These are phyloP conservation scores for Kazachstania sp. DNA, from an alignment of 1,139 yeast species.

Conservation along the genomic window DNA sequence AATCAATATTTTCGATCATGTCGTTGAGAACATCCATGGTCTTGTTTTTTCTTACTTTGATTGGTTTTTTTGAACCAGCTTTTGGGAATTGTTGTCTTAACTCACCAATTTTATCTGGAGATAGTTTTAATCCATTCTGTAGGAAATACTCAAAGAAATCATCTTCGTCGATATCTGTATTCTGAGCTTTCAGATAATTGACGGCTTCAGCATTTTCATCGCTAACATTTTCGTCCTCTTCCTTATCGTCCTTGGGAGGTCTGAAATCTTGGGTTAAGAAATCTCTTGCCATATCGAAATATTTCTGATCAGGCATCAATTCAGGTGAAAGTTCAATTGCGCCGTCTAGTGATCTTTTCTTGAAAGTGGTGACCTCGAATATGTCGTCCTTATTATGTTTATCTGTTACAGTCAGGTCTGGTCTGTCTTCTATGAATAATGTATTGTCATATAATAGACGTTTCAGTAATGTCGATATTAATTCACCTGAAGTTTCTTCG, in stretches of 20 bases:
- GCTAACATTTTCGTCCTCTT: background rate
- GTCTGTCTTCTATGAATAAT: background rate
- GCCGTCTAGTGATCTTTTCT: conserved; percentile 5
- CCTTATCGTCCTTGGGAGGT: no score
- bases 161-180: conserved; percentile 46
- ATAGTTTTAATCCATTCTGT: conserved; percentile 40
- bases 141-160: conserved; percentile 55
- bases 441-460: conserved; percentile 3
- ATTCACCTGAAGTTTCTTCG: conserved; percentile 6
- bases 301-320: conserved; percentile 18
- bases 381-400: background rate
- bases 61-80: conserved; percentile 8
- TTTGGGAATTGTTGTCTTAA: background rate
- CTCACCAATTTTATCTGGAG: conserved; percentile 8
- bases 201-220: conserved; percentile 11
- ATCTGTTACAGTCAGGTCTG: no score
- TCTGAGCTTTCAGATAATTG: conserved; percentile 26
- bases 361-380: conserved; percentile 6
- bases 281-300: conserved; percentile 15
- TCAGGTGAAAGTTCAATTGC: conserved; percentile 10
- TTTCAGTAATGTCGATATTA: conserved; percentile 8
- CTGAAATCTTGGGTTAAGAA: conserved; percentile 8
- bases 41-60: conserved; percentile 13
- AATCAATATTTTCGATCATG: conserved; percentile 16
- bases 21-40: conserved; percentile 13